A percentile compares a stretch with the other conserved stretches of the same genome.
Conservation (phyloP, 176 grass and related monocot genomes). For the Aegilops speltoides region DNA sequence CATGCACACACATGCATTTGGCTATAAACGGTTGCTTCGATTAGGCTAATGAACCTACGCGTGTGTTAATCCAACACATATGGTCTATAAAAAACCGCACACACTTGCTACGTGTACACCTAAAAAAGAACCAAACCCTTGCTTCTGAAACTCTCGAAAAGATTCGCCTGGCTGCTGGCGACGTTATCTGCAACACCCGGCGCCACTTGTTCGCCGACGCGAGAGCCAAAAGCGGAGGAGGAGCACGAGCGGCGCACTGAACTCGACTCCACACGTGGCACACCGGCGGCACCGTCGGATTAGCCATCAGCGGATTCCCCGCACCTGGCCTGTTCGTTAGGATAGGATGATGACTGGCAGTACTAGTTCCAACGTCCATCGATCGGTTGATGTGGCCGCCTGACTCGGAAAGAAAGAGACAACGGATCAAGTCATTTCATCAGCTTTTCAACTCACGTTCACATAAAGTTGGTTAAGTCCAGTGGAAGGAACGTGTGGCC, state of each 20-base stretch:
- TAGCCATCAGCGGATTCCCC: neutral
- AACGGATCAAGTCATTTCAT: no score
- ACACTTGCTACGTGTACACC: no score
- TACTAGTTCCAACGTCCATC: neutral
- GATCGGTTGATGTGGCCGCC: no score
- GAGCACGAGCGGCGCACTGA: conserved; percentile 34
- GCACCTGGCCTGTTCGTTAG: neutral
- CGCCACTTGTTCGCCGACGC: conserved; percentile 32
- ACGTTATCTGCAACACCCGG: neutral
- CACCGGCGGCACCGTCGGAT: neutral
- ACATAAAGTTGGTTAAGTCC: no score
- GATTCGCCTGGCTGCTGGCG: neutral
- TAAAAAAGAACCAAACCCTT: neutral
- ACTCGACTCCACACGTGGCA: conserved; percentile 15
- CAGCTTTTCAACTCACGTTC: no score
- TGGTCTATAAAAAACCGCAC: neutral
- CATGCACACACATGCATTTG: neutral
- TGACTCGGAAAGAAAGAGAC: no score
- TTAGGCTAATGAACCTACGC: neutral
- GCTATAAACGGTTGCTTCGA: neutral
- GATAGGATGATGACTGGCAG: neutral
- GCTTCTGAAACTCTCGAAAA: conserved; percentile 45
- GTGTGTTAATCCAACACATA: neutral
- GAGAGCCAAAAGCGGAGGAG: neutral
- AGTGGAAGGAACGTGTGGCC: no score